A percentile compares a stretch with the other conserved stretches of the same genome.
These are phyloP conservation scores for Diplotaxis tenuifolia DNA, from an alignment of 345 rosid genomes.

Conservation along the genomic window DNA sequence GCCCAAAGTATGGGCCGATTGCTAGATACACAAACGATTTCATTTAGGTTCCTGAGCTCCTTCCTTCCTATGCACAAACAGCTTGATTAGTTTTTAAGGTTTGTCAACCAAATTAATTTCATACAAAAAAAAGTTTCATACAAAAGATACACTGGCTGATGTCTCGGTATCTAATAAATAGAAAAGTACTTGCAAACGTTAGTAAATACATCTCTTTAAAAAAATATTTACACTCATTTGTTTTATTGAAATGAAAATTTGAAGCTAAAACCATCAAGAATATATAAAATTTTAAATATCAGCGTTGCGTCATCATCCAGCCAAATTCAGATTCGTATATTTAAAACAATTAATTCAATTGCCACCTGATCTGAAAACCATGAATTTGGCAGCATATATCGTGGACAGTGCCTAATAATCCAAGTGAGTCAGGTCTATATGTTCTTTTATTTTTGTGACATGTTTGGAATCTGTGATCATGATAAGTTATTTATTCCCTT, in stretches of 20 bases:
- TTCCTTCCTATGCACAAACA: background rate
- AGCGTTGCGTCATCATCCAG: background rate
- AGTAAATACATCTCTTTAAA: too few relatives aligned
- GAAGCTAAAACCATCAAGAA: background rate
- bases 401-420: conserved; percentile 3
- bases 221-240: too few relatives aligned
- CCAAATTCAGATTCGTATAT: background rate
- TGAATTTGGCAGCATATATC: background rate
- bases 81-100: background rate
- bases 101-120: background rate
- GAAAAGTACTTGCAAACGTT: background rate
- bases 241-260: background rate
- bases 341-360: background rate
- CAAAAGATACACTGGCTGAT: background rate
- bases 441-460: background rate
- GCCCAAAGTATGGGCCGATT: background rate
- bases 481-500: background rate
- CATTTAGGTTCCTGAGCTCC: background rate
- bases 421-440: conserved; percentile 3
- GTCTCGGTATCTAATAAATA: background rate
- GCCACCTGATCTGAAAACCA: background rate
- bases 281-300: background rate
- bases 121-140: background rate
- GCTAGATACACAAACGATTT: background rate
- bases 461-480: conserved; percentile 19